These are phyloP conservation scores for Hypoxylon sp. DNA, from an alignment of 2,329 filamentous ascomycete species.

Conservation along the genomic window DNA sequence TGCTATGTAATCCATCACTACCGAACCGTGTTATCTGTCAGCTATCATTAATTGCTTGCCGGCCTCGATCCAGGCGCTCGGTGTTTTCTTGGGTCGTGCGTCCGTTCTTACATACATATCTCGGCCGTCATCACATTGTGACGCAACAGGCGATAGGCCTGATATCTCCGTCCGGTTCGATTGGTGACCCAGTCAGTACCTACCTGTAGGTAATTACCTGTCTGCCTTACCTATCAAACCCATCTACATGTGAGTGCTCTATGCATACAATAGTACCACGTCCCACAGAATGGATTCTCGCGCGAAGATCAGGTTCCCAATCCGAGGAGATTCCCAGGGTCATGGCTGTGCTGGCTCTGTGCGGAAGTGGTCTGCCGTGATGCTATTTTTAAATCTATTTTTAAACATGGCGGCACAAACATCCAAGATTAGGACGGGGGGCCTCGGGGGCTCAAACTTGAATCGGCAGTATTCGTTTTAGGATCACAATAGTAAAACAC, in stretches of 20 bases:
- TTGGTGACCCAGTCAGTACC: not conserved
- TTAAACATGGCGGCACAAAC: too few species aligned
- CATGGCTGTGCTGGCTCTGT: slow-evolving; percentile 6
- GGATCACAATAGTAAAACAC: slow-evolving; percentile 13
- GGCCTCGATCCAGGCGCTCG: slow-evolving; percentile 25
- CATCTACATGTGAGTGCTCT: too few species aligned
- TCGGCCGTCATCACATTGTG: slow-evolving; percentile 18
- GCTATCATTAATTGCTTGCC: slow-evolving; percentile 28
- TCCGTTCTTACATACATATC: slow-evolving; percentile 20
- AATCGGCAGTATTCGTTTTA: slow-evolving; percentile 24
- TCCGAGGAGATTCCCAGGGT: slow-evolving; percentile 8
- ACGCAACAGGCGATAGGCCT: slow-evolving; percentile 6
- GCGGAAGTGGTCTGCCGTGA: slow-evolving; percentile 12
- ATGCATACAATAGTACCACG: not conserved
- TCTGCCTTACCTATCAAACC: not conserved
- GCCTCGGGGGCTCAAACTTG: slow-evolving; percentile 18
- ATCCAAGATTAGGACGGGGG: not conserved
- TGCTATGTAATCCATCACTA: slow-evolving; percentile 30
- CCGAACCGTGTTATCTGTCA: slow-evolving; percentile 30
- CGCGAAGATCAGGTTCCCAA: slow-evolving; percentile 17
- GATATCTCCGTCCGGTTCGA: slow-evolving; percentile 11
- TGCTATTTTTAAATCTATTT: slow-evolving; percentile 37
- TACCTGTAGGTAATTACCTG: not conserved
- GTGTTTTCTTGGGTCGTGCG: slow-evolving; percentile 29
- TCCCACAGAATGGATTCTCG: slow-evolving; percentile 9